A percentile compares a stretch with the other conserved stretches of the same genome.
phyloP scores from a whole-genome alignment of 148 eudicot species.

The Tetragonia tetragonoides region DNA sequence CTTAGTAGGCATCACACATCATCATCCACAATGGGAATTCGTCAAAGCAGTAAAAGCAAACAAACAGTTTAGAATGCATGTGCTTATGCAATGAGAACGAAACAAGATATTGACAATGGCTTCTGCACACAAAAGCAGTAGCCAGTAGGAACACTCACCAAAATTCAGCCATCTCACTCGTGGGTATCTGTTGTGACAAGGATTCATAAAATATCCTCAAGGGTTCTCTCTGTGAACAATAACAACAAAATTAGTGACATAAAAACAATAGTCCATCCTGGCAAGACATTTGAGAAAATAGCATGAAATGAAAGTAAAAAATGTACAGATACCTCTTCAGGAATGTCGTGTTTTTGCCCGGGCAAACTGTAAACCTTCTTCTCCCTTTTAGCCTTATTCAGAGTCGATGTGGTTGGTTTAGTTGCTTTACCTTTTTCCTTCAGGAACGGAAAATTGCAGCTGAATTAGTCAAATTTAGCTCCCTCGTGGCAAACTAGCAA shows the following conservation, averaged over 20 bases:
- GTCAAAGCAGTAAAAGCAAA: not conserved
- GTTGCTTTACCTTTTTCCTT: slow-evolving; percentile 55
- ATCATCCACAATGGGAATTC: not conserved
- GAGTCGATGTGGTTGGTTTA: slow-evolving; percentile 34
- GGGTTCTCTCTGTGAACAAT: slow-evolving; percentile 72
- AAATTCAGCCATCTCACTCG: slow-evolving; percentile 97
- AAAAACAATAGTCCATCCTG: not conserved
- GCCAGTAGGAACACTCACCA: slow-evolving; percentile 56
- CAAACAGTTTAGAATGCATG: not conserved
- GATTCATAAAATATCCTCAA: slow-evolving; percentile 90
- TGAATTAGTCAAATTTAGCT: not conserved
- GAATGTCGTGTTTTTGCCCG: slow-evolving; percentile 86
- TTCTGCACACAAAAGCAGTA: slow-evolving; percentile 1
- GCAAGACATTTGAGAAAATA: not conserved
- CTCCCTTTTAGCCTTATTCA: slow-evolving; percentile 57
- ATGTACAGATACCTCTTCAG: slow-evolving; percentile 65
- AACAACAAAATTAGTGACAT: slow-evolving; percentile 4
- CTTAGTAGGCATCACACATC: not conserved
- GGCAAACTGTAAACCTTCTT: slow-evolving; percentile 81
- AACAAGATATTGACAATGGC: slow-evolving; percentile 1
- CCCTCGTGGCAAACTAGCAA: not conserved
- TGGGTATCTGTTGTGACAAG: slow-evolving; percentile 77
- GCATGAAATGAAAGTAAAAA: not conserved
- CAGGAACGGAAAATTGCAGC: slow-evolving; percentile 23
- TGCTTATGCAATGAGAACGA: not conserved